These are phyloP conservation scores for Leccinellum albellum DNA, from an alignment of 768 basidiomycete species.

Conservation along the genomic window DNA sequence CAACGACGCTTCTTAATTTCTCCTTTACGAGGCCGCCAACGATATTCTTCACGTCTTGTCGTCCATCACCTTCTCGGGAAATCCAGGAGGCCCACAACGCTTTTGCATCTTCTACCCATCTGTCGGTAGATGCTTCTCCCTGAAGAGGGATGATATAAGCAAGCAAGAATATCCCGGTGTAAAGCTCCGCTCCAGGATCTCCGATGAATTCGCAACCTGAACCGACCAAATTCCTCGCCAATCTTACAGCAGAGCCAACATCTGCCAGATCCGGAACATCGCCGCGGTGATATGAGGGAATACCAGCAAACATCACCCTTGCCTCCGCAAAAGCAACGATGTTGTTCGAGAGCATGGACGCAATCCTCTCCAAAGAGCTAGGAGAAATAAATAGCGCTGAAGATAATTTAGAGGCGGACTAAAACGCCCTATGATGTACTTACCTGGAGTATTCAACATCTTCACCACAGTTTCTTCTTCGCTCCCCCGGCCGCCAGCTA, in stretches of 20 bases:
- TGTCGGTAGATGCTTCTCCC: conserved; percentile 6
- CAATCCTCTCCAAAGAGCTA: conserved; percentile 13
- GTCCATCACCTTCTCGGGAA: conserved; percentile 8
- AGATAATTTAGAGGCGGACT: background rate
- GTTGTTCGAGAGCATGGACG: conserved; percentile 14
- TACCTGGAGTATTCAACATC: conserved; percentile 21
- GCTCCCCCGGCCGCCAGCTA: background rate
- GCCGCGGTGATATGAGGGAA: conserved; percentile 1
- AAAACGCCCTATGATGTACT: conserved; percentile 4
- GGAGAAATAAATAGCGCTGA: conserved; percentile 23
- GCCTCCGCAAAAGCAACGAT: conserved; percentile 13
- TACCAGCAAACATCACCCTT: conserved; percentile 10
- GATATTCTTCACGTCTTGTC: conserved; percentile 18
- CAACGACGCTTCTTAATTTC: conserved; percentile 39
- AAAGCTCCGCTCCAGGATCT: conserved; percentile 20
- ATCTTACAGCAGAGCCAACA: conserved; percentile 2
- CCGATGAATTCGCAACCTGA: conserved; percentile 20
- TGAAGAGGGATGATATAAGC: conserved; percentile 15
- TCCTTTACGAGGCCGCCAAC: conserved; percentile 38
- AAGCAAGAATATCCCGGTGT: conserved; percentile 19
- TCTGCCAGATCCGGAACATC: background rate
- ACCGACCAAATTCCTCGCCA: conserved; percentile 13
- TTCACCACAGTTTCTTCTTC: conserved; percentile 1
- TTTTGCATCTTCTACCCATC: conserved; percentile 21
- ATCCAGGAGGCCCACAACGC: conserved; percentile 32